A percentile compares a stretch with the other conserved stretches of the same genome.
Conservation (phyloP, 2,329 filamentous ascomycete genomes). For the Neoascochyta sp. region DNA sequence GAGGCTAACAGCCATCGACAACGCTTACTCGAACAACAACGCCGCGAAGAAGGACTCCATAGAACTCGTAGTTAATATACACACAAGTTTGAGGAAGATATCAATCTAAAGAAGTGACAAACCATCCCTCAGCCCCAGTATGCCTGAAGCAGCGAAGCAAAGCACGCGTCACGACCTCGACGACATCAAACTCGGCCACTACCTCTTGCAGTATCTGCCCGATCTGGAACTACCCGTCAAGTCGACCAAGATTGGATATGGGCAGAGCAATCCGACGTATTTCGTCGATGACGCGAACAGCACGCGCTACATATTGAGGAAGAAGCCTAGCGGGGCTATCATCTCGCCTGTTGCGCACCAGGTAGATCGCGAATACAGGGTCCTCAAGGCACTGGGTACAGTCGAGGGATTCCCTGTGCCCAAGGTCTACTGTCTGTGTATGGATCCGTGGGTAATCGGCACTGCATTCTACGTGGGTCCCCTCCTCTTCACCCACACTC, state of each 20-base stretch:
- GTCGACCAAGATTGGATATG: conserved; percentile 76
- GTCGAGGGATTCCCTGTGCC: conserved; percentile 82
- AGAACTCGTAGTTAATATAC: no score
- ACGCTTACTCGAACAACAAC: conserved; percentile 8
- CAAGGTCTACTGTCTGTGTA: conserved; percentile 76
- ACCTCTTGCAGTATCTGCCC: conserved; percentile 26
- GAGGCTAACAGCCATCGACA: conserved; percentile 10
- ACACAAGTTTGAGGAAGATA: no score
- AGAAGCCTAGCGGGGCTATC: conserved; percentile 89
- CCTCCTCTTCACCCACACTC: no score
- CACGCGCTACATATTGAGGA: conserved; percentile 77
- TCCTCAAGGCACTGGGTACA: conserved; percentile 71
- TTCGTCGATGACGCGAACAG: conserved; percentile 68
- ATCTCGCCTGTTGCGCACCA: conserved; percentile 91
- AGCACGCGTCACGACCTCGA: conserved; percentile 28
- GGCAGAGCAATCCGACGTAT: conserved; percentile 96
- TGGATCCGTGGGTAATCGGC: conserved; percentile 72
- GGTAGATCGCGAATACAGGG: conserved; percentile 89
- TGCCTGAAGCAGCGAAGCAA: conserved; percentile 14
- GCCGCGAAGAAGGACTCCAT: no score
- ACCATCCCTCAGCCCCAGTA: no score
- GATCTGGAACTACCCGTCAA: conserved; percentile 22
- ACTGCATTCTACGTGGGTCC: conserved; percentile 74
- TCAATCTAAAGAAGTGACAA: no score
- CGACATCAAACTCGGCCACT: conserved; percentile 26